Evolutionary conservation across 2,329 filamentous ascomycete genomes (phyloP).

Genomic region (Colletotrichum sp.): DNA sequence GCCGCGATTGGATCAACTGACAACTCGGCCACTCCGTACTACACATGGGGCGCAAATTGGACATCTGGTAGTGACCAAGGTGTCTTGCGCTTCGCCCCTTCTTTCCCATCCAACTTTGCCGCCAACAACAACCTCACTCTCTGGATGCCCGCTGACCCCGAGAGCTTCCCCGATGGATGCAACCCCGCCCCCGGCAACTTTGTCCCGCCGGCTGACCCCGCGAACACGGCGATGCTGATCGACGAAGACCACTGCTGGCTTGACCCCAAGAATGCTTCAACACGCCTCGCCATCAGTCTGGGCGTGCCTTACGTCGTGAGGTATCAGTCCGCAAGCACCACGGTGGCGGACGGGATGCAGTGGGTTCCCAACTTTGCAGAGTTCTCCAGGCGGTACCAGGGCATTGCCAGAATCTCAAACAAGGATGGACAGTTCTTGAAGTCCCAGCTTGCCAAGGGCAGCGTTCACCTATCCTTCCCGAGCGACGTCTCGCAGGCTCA

Average conservation of each 20-base stretch:
- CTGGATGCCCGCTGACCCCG: background rate
- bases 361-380: background rate
- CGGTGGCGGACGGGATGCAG: background rate
- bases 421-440: background rate
- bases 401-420: background rate
- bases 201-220: background rate
- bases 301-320: background rate
- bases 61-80: background rate
- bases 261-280: background rate
- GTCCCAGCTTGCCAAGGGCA: background rate
- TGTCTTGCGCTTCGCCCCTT: background rate
- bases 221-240: background rate
- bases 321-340: background rate
- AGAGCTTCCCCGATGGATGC: background rate
- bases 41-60: background rate
- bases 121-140: background rate
- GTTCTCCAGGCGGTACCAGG: background rate
- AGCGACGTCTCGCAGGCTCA: background rate
- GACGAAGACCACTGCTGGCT: background rate
- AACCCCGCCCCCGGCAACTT: background rate
- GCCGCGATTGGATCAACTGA: background rate
- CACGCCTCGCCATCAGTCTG: background rate
- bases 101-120: background rate
- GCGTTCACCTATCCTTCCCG: background rate
- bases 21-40: background rate